phyloP scores from a whole-genome alignment of 306 rosid species.

The Castanea crenata region DNA sequence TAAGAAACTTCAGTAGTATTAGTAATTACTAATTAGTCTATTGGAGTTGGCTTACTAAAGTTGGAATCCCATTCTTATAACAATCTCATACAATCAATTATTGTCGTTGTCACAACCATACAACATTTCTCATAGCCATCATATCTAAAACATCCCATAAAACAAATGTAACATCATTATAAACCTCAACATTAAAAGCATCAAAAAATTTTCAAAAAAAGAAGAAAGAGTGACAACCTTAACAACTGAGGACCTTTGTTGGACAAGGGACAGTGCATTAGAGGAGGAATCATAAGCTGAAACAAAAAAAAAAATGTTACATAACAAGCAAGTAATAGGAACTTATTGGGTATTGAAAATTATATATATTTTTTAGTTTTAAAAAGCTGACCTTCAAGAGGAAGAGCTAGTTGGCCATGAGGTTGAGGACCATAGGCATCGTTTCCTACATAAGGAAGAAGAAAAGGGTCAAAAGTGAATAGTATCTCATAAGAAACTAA shows the following conservation, averaged over 20 bases:
- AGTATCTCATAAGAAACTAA: too few species aligned
- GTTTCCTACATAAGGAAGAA: constrained; percentile 90
- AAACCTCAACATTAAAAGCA: too few species aligned
- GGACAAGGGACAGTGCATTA: constrained; percentile 57
- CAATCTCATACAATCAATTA: too few species aligned
- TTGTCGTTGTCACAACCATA: too few species aligned
- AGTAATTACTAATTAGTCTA: too few species aligned
- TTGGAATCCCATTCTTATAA: too few species aligned
- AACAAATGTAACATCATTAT: too few species aligned
- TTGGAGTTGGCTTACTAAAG: too few species aligned
- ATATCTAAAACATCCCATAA: too few species aligned
- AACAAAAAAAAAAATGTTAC: background rate
- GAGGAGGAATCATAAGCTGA: constrained; percentile 82
- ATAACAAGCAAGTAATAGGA: background rate
- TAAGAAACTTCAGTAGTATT: too few species aligned
- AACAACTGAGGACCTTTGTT: constrained; percentile 87
- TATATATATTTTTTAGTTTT: too few species aligned
- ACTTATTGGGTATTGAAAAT: background rate
- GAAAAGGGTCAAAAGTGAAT: constrained; percentile 36
- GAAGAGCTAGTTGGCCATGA: constrained; percentile 77
- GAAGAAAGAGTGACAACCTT: constrained; percentile 25
- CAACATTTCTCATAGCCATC: too few species aligned
- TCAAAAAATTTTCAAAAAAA: background rate
- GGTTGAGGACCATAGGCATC: constrained; percentile 85
- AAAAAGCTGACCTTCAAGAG: constrained; percentile 66